Base-by-base conservation (phyloP, 768 basidiomycete species). In the Mrakia gelida region DNA sequence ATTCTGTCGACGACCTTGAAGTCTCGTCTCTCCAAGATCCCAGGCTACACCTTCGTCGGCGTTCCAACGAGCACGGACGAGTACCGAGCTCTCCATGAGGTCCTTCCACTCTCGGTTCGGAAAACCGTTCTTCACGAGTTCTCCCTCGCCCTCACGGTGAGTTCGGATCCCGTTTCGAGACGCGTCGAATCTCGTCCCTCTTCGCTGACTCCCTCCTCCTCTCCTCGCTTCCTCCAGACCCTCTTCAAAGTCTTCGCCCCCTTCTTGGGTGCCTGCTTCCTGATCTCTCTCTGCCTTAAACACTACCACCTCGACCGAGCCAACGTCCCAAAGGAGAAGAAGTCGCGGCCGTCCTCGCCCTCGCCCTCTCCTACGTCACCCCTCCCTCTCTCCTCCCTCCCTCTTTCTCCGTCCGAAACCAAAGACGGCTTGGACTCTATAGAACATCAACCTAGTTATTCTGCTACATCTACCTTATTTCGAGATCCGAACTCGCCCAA, bases 11-110 rank as follows among this genome's bases (percentile, higher is more conserved):
- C 61, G 8, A 23, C n/a, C 21, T 63, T 72, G 21, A 23, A 18
- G 15, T n/a, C 30, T 6, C 43, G 41, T 16, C 45, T 78, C 32
- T 45, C 34, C 1, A 26, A 32, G 23, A 38, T 78, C 21, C 26
- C 61, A 15, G 77, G 77, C 28, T 78, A 73, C 49, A 56, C 28
- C 15, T 78, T 45, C 49, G 28, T 32, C 32, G 71, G 71, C 71
- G 72, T 73, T 32, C 77, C 77, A 21, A 73, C 59, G 1, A 73
- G 59, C 15, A 34, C 52, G 16, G 13, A 3, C 23, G 77, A 78
- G n/a, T 78, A 67, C 28, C 15, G 73, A 9, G 71, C 77, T 34
- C 41, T 78, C 7, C 77, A 78, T 16, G 15, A 54, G 1, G 10
- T 78, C 26, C 8, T 56, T 10, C 77, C 77, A 3, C 56, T 41